Base-by-base conservation (phyloP, 495 filamentous ascomycete species). In the Recurvomyces mirabilis region DNA sequence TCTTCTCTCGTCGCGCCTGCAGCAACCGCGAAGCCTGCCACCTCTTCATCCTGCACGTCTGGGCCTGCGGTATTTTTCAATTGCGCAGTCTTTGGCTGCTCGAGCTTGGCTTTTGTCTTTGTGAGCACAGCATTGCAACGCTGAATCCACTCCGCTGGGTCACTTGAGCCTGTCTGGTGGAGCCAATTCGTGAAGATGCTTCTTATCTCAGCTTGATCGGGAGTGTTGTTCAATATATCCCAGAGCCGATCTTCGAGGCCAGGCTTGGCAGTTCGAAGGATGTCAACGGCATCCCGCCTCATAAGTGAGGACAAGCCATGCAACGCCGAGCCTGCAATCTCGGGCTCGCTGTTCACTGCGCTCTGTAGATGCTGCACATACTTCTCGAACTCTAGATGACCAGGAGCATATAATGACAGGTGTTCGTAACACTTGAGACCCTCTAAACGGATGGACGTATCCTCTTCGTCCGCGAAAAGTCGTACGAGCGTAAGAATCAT, bases 41-140 rank as follows among this genome's bases (percentile, higher is more conserved):
- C 88, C 58, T 99, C 91, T 55, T 99, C 91, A 59, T 99, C 91
- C 42, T 88, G 81, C 3, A 95, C 64, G 51, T 96, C 93, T 7
- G 81, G 70, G 0, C 69, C 70, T 2, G 68, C 68, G 15, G 67
- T 66, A 26, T 65, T 55, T 33, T 75, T 79, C 24, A 62, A 62
- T 21, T 65, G 54, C 14, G 72, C 66, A 4, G 56, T 60, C 12
- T 65, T 64, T 24, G 70, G 60, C 6, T 65, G 58, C 6, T 78
- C 69, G 58, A 78, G 80, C 13, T 69, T 47, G 11, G 52, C 65
- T 51, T 77, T 78, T 0, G 84, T 87, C 70, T 87, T 94, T 30
- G 87, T 93, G 58, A 96, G 73, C 13, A 94, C 78, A 40, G 76
- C 78, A 41, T 96, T 87, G 57, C 79, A 94, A 39, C 87, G 80